Percentiles rank a stretch among this genome's conserved stretches.
Evolutionary conservation across 2,329 filamentous ascomycete species (phyloP).

Genomic region (Lachnellula occidentalis): DNA sequence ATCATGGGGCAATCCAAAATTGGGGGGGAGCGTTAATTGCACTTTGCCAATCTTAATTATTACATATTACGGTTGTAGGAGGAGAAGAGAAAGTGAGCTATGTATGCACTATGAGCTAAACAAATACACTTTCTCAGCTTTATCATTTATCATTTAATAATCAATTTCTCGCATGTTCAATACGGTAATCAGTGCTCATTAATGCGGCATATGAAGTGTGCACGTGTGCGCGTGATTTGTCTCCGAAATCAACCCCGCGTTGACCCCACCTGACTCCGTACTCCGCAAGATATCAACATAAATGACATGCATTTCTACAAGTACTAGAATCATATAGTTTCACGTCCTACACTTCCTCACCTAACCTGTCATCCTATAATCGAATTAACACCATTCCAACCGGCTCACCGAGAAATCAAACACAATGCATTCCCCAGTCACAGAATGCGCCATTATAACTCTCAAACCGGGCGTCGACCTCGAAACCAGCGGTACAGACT

Average conservation of each 20-base stretch:
- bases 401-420: neutral
- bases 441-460: slow-evolving; percentile 21
- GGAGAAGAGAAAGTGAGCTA: neutral
- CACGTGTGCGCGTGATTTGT: neutral
- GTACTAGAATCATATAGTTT: no score
- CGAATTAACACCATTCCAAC: no score
- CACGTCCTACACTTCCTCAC: no score
- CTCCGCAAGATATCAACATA: no score
- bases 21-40: neutral
- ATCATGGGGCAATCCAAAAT: slow-evolving; percentile 1
- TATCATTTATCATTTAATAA: neutral
- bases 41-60: neutral
- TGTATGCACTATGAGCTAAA: neutral
- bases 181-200: neutral
- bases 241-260: no score
- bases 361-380: no score
- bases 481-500: slow-evolving; percentile 20
- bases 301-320: no score
- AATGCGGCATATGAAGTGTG: neutral
- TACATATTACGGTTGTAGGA: neutral
- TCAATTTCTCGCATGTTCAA: neutral
- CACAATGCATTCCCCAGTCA: neutral
- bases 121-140: neutral
- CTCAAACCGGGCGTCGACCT: slow-evolving; percentile 34
- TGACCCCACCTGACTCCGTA: no score